phyloP scores from a whole-genome alignment of 2,329 filamentous ascomycete species.

The Claviceps sp. region DNA sequence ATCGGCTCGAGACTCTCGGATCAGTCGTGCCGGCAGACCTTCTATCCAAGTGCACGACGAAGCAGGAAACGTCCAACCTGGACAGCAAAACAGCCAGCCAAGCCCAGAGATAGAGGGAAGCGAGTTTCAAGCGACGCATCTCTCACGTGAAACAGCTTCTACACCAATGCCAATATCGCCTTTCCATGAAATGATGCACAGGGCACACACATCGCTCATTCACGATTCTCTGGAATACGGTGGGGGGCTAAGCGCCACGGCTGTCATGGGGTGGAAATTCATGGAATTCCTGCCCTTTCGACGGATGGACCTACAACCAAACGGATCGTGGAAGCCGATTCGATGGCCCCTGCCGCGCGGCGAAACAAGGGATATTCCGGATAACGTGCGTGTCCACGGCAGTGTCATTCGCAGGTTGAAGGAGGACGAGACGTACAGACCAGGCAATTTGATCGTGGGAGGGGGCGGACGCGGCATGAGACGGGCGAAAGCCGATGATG shows the following conservation, averaged over 20 bases:
- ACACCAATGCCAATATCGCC: conserved; percentile 6
- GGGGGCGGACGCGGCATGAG: conserved; percentile 60
- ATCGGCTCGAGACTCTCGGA: background rate
- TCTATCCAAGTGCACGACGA: conserved; percentile 14
- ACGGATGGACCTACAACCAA: conserved; percentile 60
- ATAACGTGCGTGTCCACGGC: conserved; percentile 55
- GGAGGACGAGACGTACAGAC: conserved; percentile 49
- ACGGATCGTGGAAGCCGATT: conserved; percentile 69
- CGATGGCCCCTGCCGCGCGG: conserved; percentile 67
- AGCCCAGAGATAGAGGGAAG: conserved; percentile 13
- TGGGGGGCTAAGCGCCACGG: conserved; percentile 39
- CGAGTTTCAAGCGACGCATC: conserved; percentile 4
- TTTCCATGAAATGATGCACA: conserved; percentile 46
- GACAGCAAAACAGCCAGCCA: conserved; percentile 7
- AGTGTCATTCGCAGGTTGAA: conserved; percentile 63
- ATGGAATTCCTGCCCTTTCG: conserved; percentile 77
- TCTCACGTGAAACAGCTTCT: conserved; percentile 2
- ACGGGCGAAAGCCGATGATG: conserved; percentile 43
- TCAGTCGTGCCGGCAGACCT: conserved; percentile 6
- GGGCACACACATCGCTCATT: conserved; percentile 40
- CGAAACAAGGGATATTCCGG: conserved; percentile 63
- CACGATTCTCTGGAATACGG: conserved; percentile 60
- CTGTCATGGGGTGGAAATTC: conserved; percentile 56
- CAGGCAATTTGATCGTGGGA: conserved; percentile 68
- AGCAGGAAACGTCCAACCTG: conserved; percentile 8